Percentiles rank a stretch among this genome's conserved stretches.
Evolutionary conservation across 768 basidiomycete species (phyloP).

Genomic region (Lactarius pseudohatsudake): DNA sequence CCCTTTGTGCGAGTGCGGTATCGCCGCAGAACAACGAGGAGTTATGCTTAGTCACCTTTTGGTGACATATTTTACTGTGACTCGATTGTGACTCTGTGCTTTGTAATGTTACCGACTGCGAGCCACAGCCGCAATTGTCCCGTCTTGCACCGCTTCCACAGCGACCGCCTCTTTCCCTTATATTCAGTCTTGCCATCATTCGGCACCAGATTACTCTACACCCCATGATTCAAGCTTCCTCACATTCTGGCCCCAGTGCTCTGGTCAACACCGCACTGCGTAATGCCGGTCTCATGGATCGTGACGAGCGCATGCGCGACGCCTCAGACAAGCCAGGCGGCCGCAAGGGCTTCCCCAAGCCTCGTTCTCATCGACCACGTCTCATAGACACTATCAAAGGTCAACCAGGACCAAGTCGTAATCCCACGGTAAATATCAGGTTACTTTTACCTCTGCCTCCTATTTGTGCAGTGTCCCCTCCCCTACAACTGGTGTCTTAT

Average conservation of each 20-base stretch:
- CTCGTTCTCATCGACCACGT: constrained; percentile 58
- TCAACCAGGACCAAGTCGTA: constrained; percentile 46
- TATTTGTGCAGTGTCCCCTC: constrained; percentile 26
- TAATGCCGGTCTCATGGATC: constrained; percentile 73
- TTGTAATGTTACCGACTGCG: not conserved
- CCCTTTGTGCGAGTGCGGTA: not conserved
- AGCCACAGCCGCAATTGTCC: not conserved
- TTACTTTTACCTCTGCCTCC: constrained; percentile 34
- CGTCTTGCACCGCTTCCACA: constrained; percentile 15
- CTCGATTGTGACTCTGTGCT: constrained; percentile 20
- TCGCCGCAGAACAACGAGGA: not conserved
- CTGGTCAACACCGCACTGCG: constrained; percentile 64
- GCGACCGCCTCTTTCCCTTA: constrained; percentile 15
- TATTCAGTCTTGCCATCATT: constrained; percentile 15
- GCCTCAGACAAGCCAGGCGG: constrained; percentile 67
- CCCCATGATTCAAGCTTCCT: constrained; percentile 59
- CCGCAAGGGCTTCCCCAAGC: constrained; percentile 65
- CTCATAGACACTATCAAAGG: constrained; percentile 59
- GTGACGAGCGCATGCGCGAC: constrained; percentile 75
- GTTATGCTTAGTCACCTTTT: constrained; percentile 11
- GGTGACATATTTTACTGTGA: constrained; percentile 12
- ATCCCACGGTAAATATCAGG: constrained; percentile 68
- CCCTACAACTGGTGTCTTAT: constrained; percentile 29
- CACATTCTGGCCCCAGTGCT: constrained; percentile 56
- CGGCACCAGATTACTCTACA: constrained; percentile 3